A percentile compares a stretch with the other conserved stretches of the same genome.
These are phyloP conservation scores for Linnemannia hyalina DNA, from an alignment of 192 early-diverging fungal species.

Conservation along the genomic window DNA sequence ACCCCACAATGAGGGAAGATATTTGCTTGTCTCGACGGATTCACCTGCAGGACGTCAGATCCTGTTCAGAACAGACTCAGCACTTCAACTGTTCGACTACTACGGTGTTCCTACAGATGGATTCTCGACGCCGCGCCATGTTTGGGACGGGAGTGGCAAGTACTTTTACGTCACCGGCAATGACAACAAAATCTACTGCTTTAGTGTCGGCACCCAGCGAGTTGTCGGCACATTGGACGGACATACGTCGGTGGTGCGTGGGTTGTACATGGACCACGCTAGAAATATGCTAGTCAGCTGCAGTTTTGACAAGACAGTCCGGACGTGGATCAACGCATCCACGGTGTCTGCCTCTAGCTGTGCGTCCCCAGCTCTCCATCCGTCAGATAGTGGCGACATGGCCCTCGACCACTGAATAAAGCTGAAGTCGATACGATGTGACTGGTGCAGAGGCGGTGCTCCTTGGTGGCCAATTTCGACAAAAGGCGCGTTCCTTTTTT, in stretches of 20 bases:
- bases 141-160: slow-evolving; percentile 69
- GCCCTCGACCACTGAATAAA: slow-evolving; percentile 10
- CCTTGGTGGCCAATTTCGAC: not conserved
- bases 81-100: slow-evolving; percentile 69
- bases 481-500: not conserved
- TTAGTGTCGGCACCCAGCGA: slow-evolving; percentile 63
- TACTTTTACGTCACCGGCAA: slow-evolving; percentile 75
- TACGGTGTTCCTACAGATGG: slow-evolving; percentile 73
- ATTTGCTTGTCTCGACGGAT: slow-evolving; percentile 78
- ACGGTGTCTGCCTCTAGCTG: not conserved
- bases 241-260: slow-evolving; percentile 67
- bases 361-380: not conserved
- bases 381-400: slow-evolving; percentile 1
- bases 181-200: slow-evolving; percentile 69
- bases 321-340: slow-evolving; percentile 58
- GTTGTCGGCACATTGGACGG: slow-evolving; percentile 66
- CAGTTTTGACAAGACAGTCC: slow-evolving; percentile 73
- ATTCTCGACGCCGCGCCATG: slow-evolving; percentile 75
- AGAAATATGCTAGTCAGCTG: slow-evolving; percentile 63
- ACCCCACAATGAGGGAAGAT: slow-evolving; percentile 65
- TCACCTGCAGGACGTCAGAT: slow-evolving; percentile 75
- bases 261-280: slow-evolving; percentile 63
- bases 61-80: slow-evolving; percentile 63
- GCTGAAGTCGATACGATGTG: not conserved
- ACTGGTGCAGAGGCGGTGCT: not conserved